Evolutionary conservation across 2,329 filamentous ascomycete genomes (phyloP).

Genomic region (Aspergillus uvarum): DNA sequence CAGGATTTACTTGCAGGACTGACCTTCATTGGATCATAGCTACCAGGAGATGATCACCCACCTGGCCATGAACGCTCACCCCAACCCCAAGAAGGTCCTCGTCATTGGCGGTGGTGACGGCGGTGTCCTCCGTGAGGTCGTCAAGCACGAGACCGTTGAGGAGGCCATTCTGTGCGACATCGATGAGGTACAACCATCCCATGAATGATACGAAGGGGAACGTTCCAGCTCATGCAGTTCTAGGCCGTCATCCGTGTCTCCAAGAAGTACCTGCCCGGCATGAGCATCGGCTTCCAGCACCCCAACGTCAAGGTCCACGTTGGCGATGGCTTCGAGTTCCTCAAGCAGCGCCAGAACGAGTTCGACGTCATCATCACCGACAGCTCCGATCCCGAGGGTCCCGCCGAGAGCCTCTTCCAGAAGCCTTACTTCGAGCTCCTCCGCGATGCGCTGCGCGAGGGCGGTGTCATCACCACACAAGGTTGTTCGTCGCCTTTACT

Average conservation of each 20-base stretch:
- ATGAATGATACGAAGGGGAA: not conserved
- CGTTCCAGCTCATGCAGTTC: not conserved
- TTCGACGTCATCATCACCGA: conserved; percentile 99
- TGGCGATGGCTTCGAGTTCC: conserved; percentile 98
- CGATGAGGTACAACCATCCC: conserved; percentile 67
- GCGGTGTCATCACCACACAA: conserved; percentile 99
- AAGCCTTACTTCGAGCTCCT: conserved; percentile 98
- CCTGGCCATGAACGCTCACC: conserved; percentile 97
- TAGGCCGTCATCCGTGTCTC: conserved; percentile 94
- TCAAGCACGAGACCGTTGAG: conserved; percentile 98
- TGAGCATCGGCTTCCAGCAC: conserved; percentile 91
- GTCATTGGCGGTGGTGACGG: conserved; percentile 98
- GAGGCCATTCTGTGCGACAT: conserved; percentile 97
- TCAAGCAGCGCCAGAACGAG: conserved; percentile 91
- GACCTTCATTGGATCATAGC: conserved; percentile 31
- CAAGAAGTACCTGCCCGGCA: conserved; percentile 94
- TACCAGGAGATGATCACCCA: conserved; percentile 99
- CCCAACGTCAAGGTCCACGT: conserved; percentile 90
- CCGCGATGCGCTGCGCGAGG: conserved; percentile 82
- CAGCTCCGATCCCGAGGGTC: conserved; percentile 94
- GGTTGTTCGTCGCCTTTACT: conserved; percentile 92
- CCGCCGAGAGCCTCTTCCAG: conserved; percentile 94
- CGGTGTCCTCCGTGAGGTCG: conserved; percentile 94
- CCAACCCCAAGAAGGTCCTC: conserved; percentile 95
- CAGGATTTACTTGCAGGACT: not conserved